Percentiles rank a stretch among this genome's conserved stretches.
These are phyloP conservation scores for Boletellus sp. DNA, from an alignment of 768 basidiomycete species.

Conservation along the genomic window DNA sequence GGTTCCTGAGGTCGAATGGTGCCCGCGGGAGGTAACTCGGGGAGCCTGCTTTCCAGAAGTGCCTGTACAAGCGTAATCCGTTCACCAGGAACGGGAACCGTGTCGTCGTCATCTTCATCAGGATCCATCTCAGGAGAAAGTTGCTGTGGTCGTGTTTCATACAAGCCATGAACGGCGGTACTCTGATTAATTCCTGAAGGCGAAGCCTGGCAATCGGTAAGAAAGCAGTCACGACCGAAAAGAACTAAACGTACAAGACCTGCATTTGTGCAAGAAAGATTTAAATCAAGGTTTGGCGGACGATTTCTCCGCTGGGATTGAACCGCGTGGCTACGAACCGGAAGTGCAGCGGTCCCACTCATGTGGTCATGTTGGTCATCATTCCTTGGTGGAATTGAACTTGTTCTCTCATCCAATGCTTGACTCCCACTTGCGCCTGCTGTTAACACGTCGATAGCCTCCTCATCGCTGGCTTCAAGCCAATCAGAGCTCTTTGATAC, in stretches of 20 bases:
- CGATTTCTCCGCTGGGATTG: conserved; percentile 46
- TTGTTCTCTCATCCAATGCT: conserved; percentile 80
- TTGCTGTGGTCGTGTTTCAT: conserved; percentile 30
- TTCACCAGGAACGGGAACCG: conserved; percentile 42
- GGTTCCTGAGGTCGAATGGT: conserved; percentile 63
- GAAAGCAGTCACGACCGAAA: conserved; percentile 57
- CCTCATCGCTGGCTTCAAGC: conserved; percentile 79
- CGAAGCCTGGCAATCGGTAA: conserved; percentile 64
- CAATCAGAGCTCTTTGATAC: conserved; percentile 61
- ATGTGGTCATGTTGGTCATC: conserved; percentile 21
- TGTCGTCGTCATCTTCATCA: conserved; percentile 58
- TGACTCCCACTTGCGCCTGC: conserved; percentile 80
- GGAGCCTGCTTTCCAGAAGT: conserved; percentile 74
- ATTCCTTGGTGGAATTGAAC: conserved; percentile 38
- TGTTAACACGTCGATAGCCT: conserved; percentile 79
- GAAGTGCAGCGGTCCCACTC: conserved; percentile 20
- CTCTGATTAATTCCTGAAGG: conserved; percentile 29
- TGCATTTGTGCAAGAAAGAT: conserved; percentile 36
- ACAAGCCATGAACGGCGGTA: conserved; percentile 17
- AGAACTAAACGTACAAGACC: conserved; percentile 40
- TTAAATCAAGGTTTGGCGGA: conserved; percentile 68
- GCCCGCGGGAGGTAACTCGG: conserved; percentile 69
- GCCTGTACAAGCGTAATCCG: conserved; percentile 71
- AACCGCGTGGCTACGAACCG: conserved; percentile 28
- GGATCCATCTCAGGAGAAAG: conserved; percentile 39